Conservation (phyloP, 192 early-diverging fungal genomes). For the Backusella circina region DNA sequence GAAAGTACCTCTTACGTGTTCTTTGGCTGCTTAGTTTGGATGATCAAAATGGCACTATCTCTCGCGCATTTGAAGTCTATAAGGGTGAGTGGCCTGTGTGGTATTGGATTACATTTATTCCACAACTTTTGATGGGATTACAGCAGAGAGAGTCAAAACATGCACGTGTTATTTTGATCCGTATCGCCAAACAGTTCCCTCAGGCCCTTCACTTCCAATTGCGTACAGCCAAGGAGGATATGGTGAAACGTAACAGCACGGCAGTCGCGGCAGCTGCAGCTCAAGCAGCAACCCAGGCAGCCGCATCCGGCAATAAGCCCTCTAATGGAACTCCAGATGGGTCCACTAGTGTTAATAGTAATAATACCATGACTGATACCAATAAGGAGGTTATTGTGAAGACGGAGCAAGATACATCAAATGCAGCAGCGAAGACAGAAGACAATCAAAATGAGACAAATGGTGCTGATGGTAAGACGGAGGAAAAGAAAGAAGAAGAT, state of each 20-base stretch:
- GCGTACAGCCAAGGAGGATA: constrained; percentile 90
- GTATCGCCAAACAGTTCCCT: constrained; percentile 92
- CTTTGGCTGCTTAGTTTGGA: constrained; percentile 93
- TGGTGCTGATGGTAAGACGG: background rate
- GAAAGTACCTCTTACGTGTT: constrained; percentile 89
- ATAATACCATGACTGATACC: too few relatives aligned
- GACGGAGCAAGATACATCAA: background rate
- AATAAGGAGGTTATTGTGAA: background rate
- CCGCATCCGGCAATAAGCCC: constrained; percentile 6
- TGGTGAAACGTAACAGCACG: constrained; percentile 51
- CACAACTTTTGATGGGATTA: constrained; percentile 84
- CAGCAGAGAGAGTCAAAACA: constrained; percentile 78
- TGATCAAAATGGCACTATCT: constrained; percentile 71
- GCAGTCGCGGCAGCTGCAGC: constrained; percentile 14
- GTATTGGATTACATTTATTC: constrained; percentile 99
- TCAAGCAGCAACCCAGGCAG: background rate
- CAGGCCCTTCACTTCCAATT: constrained; percentile 92
- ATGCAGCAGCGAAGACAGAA: background rate
- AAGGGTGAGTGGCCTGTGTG: constrained; percentile 89
- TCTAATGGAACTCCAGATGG: background rate
- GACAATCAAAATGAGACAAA: background rate
- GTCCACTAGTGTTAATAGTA: background rate
- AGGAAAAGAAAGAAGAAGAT: background rate
- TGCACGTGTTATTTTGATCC: constrained; percentile 80
- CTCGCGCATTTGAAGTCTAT: constrained; percentile 81